These are phyloP conservation scores for Neurospora sp. DNA, from an alignment of 495 filamentous ascomycete species.

Conservation along the genomic window DNA sequence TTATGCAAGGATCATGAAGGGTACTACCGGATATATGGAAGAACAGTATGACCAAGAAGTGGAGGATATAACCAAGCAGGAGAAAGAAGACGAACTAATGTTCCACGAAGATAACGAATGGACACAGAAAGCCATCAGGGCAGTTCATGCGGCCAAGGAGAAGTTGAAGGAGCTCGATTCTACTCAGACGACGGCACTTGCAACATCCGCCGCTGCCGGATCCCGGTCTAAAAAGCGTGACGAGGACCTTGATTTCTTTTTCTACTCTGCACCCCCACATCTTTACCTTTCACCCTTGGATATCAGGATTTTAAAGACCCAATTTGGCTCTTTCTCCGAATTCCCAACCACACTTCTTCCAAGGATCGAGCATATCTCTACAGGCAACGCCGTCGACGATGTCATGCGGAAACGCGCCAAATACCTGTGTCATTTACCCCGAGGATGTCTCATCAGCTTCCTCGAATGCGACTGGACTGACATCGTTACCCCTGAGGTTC, in stretches of 20 bases:
- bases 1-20: constrained; percentile 93
- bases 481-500: constrained; percentile 63
- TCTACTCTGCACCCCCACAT: constrained; percentile 83
- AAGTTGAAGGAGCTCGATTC: constrained; percentile 40
- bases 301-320: constrained; percentile 86
- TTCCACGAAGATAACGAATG: constrained; percentile 91
- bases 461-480: constrained; percentile 97
- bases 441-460: constrained; percentile 88
- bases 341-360: constrained; percentile 90
- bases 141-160: constrained; percentile 61
- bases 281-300: constrained; percentile 91
- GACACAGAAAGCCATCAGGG: constrained; percentile 70
- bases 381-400: constrained; percentile 85
- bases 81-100: constrained; percentile 79
- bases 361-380: constrained; percentile 82
- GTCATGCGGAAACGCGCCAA: constrained; percentile 76
- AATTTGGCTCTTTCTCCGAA: constrained; percentile 70
- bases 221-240: constrained; percentile 13
- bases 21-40: constrained; percentile 77
- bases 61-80: constrained; percentile 59
- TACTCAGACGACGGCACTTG: constrained; percentile 4
- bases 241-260: constrained; percentile 51
- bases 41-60: constrained; percentile 72
- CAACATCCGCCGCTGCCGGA: not conserved
- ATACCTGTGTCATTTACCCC: constrained; percentile 83